Conservation (phyloP, 2,329 filamentous ascomycete species). For the Phialemoniopsis sp. region DNA sequence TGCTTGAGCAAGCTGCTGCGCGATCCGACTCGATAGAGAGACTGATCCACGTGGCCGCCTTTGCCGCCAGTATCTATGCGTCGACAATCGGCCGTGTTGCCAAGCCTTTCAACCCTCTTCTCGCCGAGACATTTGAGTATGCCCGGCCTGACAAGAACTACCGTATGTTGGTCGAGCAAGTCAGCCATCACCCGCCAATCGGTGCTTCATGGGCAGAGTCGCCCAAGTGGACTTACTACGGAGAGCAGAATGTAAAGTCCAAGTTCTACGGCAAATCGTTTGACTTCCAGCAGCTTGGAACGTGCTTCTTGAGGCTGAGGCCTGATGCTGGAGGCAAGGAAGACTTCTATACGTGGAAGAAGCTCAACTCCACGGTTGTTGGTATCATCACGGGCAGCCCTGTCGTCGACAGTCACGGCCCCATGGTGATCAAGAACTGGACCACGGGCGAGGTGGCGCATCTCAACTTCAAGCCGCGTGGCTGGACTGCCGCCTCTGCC, state of each 20-base stretch:
- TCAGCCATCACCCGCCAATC: conserved; percentile 93
- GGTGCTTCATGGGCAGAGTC: conserved; percentile 92
- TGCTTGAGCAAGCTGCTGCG: conserved; percentile 84
- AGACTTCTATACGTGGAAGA: conserved; percentile 98
- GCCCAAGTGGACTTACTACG: conserved; percentile 94
- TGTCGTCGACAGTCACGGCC: conserved; percentile 94
- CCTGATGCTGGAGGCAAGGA: conserved; percentile 70
- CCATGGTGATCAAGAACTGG: conserved; percentile 97
- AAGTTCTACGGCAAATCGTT: conserved; percentile 98
- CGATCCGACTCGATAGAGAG: conserved; percentile 84
- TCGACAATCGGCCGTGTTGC: conserved; percentile 95
- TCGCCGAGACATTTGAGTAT: conserved; percentile 97
- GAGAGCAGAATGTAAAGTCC: conserved; percentile 90
- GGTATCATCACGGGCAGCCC: conserved; percentile 97
- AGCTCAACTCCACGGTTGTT: conserved; percentile 95
- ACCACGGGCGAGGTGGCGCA: conserved; percentile 87
- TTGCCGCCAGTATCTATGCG: conserved; percentile 93
- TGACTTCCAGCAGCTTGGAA: conserved; percentile 92
- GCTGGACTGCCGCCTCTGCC: conserved; percentile 91
- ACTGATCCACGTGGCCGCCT: conserved; percentile 90
- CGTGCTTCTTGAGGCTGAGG: conserved; percentile 89
- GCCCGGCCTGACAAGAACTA: conserved; percentile 94
- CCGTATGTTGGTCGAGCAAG: conserved; percentile 97
- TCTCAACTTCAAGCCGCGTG: conserved; percentile 90
- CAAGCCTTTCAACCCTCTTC: conserved; percentile 94